Base-by-base conservation (phyloP, 805 yeast genomes). In the Ogataea salicorniae region DNA sequence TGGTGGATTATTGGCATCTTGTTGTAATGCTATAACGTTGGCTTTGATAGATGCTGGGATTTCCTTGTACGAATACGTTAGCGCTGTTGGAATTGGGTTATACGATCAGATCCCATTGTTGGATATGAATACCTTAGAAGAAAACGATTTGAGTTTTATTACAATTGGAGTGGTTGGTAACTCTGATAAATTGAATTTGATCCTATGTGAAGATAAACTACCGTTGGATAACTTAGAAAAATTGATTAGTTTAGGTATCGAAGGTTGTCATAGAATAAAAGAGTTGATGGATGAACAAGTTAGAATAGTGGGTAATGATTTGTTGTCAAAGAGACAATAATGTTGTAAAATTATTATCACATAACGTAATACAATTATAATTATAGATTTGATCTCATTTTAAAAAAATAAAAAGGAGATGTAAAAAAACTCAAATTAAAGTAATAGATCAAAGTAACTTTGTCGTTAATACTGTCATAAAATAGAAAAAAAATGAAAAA, bases 21-120 rank as follows among this genome's bases (percentile, higher is more conserved):
- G 94, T 54, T 75, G 88, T 39, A 94, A 94, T 62, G 87, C 97
- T 9, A 79, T 87, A 39, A 88, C 97, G 1, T 70, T 94, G 57
- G 97, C 96, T 0, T 72, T 94, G 39, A 81, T 94, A 34, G 98
- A 94, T 67, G 97, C 98, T 2, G 98, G 98, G 43, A 83, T 94
- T 41, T 85, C 97, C 5, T 83, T 94, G 84, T 86, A 84, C 61
- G 98, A 94, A 63, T 91, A 88, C 62, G 84, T 92, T 15, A 79
- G 89, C 46, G 81, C 95, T 1, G 77, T 88, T 15, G 76, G 84
- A 29, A 86, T 90, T 5, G 97, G 97, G 0, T 67, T 87, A 18
- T 83, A 80, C 58, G 96, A 88, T 56, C 82, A 79, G 39, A 68
- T 73, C 6, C 90, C 96, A 14, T 69, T 94, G 48, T 71, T 94